Evolutionary conservation across 768 basidiomycete genomes (phyloP).

Genomic region (Kwoniella bestiolae): DNA sequence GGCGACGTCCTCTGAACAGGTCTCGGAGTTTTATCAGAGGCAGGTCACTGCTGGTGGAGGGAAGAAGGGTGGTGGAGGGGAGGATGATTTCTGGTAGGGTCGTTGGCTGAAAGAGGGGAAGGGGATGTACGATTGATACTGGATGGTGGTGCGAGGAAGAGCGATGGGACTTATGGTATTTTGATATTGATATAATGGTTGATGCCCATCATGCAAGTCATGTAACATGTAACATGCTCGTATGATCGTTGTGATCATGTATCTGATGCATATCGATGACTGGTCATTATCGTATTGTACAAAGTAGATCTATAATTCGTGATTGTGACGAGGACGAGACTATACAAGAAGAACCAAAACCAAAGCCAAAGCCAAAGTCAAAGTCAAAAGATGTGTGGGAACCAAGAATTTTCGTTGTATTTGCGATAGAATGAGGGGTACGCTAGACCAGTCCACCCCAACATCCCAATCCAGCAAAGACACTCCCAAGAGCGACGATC

Average conservation of each 20-base stretch:
- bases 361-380: too few relatives aligned
- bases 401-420: background rate
- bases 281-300: background rate
- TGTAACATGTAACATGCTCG: too few relatives aligned
- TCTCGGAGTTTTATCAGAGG: constrained; percentile 87
- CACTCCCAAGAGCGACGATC: constrained; percentile 53
- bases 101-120: background rate
- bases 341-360: too few relatives aligned
- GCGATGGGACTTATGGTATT: too few relatives aligned
- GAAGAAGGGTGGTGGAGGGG: constrained; percentile 63
- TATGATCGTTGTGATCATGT: too few relatives aligned
- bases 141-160: too few relatives aligned
- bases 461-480: constrained; percentile 55
- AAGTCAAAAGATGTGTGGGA: too few relatives aligned
- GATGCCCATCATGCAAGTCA: too few relatives aligned
- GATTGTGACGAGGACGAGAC: too few relatives aligned
- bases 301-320: background rate
- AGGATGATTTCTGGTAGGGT: constrained; percentile 62
- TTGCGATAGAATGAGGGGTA: background rate
- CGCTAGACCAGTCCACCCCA: constrained; percentile 52
- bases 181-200: too few relatives aligned
- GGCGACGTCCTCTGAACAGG: constrained; percentile 88
- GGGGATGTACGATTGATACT: background rate
- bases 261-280: too few relatives aligned
- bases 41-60: constrained; percentile 79